These are phyloP conservation scores for Fusarium tanahbumbuense DNA, from an alignment of 2,329 filamentous ascomycete genomes.

Conservation along the genomic window DNA sequence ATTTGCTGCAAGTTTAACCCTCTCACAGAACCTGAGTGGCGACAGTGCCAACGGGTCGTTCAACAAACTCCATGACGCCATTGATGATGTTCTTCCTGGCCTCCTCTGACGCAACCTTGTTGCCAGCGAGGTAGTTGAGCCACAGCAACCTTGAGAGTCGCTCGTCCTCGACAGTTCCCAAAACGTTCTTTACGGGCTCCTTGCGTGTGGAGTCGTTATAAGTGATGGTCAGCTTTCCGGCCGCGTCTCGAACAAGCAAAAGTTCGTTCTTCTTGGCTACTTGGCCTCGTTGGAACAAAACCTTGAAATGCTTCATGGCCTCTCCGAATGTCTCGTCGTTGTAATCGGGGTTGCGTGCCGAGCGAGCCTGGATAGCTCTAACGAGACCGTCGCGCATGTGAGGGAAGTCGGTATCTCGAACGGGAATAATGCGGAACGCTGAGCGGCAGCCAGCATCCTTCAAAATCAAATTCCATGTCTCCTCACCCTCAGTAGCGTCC, in stretches of 20 bases:
- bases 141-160: slow-evolving; percentile 84
- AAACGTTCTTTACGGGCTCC: slow-evolving; percentile 58
- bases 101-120: slow-evolving; percentile 85
- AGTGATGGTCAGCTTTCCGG: slow-evolving; percentile 74
- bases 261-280: slow-evolving; percentile 85
- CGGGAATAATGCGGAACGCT: slow-evolving; percentile 85
- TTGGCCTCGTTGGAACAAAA: slow-evolving; percentile 81
- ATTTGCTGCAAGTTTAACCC: neutral
- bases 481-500: slow-evolving; percentile 75
- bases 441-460: slow-evolving; percentile 76
- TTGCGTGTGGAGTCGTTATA: slow-evolving; percentile 71
- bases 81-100: slow-evolving; percentile 86
- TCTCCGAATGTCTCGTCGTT: slow-evolving; percentile 81
- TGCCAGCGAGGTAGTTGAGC: slow-evolving; percentile 90
- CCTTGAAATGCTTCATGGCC: slow-evolving; percentile 81
- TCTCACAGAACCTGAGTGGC: slow-evolving; percentile 76
- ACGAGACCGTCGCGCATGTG: slow-evolving; percentile 94
- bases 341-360: slow-evolving; percentile 66
- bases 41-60: slow-evolving; percentile 87
- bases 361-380: slow-evolving; percentile 80
- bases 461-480: slow-evolving; percentile 80
- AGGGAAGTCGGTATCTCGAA: slow-evolving; percentile 93
- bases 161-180: slow-evolving; percentile 83
- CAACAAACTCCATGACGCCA: slow-evolving; percentile 88
- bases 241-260: slow-evolving; percentile 73